Evolutionary conservation across 192 early-diverging fungal genomes (phyloP), one percentile per base, ranked within the genome.

Genomic region (Geranomyces variabilis): DNA sequence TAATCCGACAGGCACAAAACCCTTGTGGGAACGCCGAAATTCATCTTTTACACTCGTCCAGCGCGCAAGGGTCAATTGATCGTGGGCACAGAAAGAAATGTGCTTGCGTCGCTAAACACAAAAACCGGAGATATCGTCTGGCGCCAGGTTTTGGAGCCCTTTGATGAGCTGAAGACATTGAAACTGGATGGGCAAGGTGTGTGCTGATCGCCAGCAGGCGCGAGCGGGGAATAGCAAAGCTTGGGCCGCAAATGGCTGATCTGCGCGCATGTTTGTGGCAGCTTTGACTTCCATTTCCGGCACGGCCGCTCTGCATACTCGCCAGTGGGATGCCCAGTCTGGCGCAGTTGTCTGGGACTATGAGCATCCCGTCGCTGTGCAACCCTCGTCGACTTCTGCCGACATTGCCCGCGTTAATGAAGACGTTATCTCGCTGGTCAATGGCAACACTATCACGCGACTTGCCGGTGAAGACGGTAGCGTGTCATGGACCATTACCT

Each of bases 61-160:
- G 55, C 66, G 14, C 22, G 79, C 49, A 45, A 59, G 8, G 33
- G 74, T 7, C 63, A 63, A 15, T 41, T 91, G 5, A 66, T 80
- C 41, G 79, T 89, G 24, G 88, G 84, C 15, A 90, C 93, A n/a
- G 85, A 89, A 45, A 87, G 83, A 60, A 90, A 92, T 70, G 86
- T 89, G n/a, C 66, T 96, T 57, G 92, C 93, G 0, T 79, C 86
- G 30, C 59, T 96, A 47, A 81, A 80, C 66, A 71, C 89, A 8
- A 80, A 82, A 59, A 88, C 71, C 63, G 94, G 94, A 3, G 82
- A 84, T 13, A 71, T 45, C 88, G 85, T 78, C 36, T 96, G 94
- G 94, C 84, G 94, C 47, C 93, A 94, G 58, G 63, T 87, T 13
- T 77, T 93, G 21, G 82, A 81, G 10, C 71, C 77, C 21, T 73